phyloP scores from a whole-genome alignment of 352 stramenopile species.

The Globisporangium iwayamae region DNA sequence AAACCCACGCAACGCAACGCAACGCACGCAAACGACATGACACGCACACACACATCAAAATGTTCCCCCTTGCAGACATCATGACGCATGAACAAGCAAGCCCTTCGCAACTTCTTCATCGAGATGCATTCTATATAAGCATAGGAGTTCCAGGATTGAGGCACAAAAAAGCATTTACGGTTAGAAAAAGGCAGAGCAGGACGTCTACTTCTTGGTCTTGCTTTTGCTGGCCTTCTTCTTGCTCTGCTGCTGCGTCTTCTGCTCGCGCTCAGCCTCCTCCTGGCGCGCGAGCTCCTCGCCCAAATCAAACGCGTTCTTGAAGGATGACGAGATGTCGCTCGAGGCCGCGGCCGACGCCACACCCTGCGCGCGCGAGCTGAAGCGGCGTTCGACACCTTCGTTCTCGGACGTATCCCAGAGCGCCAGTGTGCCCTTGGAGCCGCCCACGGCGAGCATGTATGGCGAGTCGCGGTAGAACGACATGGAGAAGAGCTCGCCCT shows the following conservation, averaged over 20 bases:
- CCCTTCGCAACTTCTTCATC: too few relatives aligned
- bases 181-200: not conserved
- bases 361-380: slow-evolving; percentile 67
- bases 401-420: slow-evolving; percentile 90
- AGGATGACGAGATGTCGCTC: slow-evolving; percentile 63
- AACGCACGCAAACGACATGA: too few relatives aligned
- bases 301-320: slow-evolving; percentile 68
- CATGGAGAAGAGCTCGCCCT: slow-evolving; percentile 90
- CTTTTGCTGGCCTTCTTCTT: slow-evolving; percentile 53
- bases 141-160: not conserved
- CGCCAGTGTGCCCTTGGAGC: slow-evolving; percentile 83
- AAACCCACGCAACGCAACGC: too few relatives aligned
- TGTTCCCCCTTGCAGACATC: too few relatives aligned
- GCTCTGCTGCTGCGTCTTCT: slow-evolving; percentile 24
- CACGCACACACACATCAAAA: too few relatives aligned
- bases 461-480: slow-evolving; percentile 88
- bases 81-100: too few relatives aligned
- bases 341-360: slow-evolving; percentile 19
- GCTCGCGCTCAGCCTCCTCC: slow-evolving; percentile 55
- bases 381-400: slow-evolving; percentile 77
- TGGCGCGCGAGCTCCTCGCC: slow-evolving; percentile 73
- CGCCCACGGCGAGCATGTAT: slow-evolving; percentile 88
- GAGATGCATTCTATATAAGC: not conserved
- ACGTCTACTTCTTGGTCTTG: slow-evolving; percentile 39
- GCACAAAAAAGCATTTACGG: slow-evolving; percentile 2